Conservation (phyloP, 441 rosid species). For the Euphorbia schlechtendalii region DNA sequence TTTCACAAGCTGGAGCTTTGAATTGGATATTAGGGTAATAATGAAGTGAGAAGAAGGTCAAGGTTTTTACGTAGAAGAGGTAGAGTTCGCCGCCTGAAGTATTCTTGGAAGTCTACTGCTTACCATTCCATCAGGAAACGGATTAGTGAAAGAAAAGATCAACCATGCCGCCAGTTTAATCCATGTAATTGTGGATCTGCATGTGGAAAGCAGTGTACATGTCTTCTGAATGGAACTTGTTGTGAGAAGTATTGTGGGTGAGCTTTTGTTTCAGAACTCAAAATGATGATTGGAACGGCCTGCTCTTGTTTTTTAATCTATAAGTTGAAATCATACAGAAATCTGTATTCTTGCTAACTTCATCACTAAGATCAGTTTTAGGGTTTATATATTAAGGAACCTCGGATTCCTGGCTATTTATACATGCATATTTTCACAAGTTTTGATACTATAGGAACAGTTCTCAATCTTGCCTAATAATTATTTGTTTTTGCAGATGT, state of each 20-base stretch:
- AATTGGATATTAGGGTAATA: conserved; percentile 44
- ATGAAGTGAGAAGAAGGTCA: conserved; percentile 88
- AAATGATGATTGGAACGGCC: conserved; percentile 3
- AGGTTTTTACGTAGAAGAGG: conserved; percentile 91
- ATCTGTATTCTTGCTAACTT: conserved; percentile 2
- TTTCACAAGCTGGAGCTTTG: no score
- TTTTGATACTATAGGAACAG: conserved; percentile 16
- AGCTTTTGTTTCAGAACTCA: conserved; percentile 24
- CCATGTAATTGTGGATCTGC: conserved; percentile 91
- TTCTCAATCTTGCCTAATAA: conserved; percentile 10
- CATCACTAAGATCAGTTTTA: conserved; percentile 8
- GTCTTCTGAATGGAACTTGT: conserved; percentile 91
- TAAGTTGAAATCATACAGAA: neutral
- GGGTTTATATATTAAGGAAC: conserved; percentile 7
- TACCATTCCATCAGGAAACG: conserved; percentile 93
- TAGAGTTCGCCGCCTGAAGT: conserved; percentile 92
- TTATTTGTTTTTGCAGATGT: conserved; percentile 48
- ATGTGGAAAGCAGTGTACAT: conserved; percentile 89
- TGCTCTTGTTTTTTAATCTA: neutral
- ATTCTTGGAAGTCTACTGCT: conserved; percentile 99
- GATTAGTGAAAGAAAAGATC: conserved; percentile 91
- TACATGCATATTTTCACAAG: neutral
- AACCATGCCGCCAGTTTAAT: conserved; percentile 97
- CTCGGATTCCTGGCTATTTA: neutral
- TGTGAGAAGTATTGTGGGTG: conserved; percentile 99